Conservation (phyloP, 139 green algal genomes). For the Chlorella sp. region DNA sequence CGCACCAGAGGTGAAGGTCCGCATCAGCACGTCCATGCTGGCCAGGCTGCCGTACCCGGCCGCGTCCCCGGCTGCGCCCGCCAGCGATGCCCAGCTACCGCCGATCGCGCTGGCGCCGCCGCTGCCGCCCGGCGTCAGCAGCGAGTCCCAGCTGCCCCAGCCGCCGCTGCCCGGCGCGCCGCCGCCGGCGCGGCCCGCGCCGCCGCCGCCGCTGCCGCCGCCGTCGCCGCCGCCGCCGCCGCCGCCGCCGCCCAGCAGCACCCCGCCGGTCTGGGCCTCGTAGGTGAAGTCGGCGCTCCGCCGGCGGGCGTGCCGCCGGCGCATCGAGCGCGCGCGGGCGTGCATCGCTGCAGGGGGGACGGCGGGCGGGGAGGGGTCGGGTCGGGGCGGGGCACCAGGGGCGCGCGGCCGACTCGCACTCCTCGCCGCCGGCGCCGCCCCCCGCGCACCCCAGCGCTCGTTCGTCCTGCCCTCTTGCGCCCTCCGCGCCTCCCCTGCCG, state of each 20-base stretch:
- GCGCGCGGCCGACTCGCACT: too few relatives aligned
- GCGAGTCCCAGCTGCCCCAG: too few relatives aligned
- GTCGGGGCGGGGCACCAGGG: too few relatives aligned
- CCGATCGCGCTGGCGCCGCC: not conserved
- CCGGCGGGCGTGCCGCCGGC: constrained; percentile 18
- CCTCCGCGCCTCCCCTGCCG: not conserved
- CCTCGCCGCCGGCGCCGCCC: too few relatives aligned
- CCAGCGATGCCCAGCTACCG: not conserved
- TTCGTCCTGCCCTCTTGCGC: too few relatives aligned
- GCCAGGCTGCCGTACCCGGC: too few relatives aligned
- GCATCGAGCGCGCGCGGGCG: constrained; percentile 3
- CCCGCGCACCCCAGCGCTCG: too few relatives aligned
- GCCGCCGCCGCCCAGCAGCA: not conserved
- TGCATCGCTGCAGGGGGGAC: not conserved
- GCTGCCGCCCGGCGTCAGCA: too few relatives aligned
- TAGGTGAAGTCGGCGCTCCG: constrained; percentile 32
- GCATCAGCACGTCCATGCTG: constrained; percentile 23
- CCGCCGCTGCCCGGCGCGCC: too few relatives aligned
- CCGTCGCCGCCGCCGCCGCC: not conserved
- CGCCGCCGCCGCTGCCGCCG: constrained; percentile 1
- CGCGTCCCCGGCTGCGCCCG: not conserved
- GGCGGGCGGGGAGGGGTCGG: too few relatives aligned
- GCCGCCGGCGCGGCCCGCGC: too few relatives aligned
- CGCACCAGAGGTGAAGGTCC: constrained; percentile 20
- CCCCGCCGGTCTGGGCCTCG: too few relatives aligned